Evolutionary conservation across 2,329 filamentous ascomycete genomes (phyloP).

Genomic region (Bipolaris zeicola): DNA sequence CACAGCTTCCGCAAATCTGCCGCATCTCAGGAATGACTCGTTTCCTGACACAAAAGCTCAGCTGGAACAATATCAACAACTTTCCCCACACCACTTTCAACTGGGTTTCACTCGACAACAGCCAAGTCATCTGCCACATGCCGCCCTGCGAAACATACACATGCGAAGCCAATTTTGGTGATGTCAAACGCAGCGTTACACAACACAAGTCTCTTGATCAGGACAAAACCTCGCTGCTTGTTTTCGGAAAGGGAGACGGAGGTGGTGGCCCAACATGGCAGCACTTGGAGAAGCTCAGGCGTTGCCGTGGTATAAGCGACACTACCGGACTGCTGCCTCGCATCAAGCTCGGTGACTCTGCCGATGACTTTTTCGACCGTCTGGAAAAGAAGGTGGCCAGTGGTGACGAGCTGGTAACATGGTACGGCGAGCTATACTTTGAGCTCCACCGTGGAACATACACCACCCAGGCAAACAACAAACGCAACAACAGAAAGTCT

Average conservation of each 20-base stretch:
- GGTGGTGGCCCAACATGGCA: slow-evolving; percentile 94
- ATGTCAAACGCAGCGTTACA: slow-evolving; percentile 84
- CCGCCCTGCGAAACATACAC: slow-evolving; percentile 95
- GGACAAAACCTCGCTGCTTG: slow-evolving; percentile 85
- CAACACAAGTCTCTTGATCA: slow-evolving; percentile 97
- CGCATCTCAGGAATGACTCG: slow-evolving; percentile 93
- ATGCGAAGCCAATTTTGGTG: slow-evolving; percentile 90
- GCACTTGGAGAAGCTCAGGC: slow-evolving; percentile 90
- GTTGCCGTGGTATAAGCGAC: slow-evolving; percentile 90
- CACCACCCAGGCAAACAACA: slow-evolving; percentile 97
- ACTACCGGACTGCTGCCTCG: slow-evolving; percentile 81
- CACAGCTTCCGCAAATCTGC: slow-evolving; percentile 91
- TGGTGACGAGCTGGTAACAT: slow-evolving; percentile 79
- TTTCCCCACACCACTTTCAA: slow-evolving; percentile 99
- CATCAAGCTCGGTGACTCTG: slow-evolving; percentile 84
- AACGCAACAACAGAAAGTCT: slow-evolving; percentile 85
- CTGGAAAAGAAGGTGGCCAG: slow-evolving; percentile 76
- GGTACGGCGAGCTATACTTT: slow-evolving; percentile 98
- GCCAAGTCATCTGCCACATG: slow-evolving; percentile 98
- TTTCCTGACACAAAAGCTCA: slow-evolving; percentile 97
- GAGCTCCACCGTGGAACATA: slow-evolving; percentile 97
- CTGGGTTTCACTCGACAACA: slow-evolving; percentile 95
- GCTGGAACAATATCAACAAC: slow-evolving; percentile 99
- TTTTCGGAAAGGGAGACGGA: slow-evolving; percentile 96
- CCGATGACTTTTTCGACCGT: slow-evolving; percentile 91